phyloP scores from a whole-genome alignment of 768 basidiomycete species.

The Asterophora parasitica region DNA sequence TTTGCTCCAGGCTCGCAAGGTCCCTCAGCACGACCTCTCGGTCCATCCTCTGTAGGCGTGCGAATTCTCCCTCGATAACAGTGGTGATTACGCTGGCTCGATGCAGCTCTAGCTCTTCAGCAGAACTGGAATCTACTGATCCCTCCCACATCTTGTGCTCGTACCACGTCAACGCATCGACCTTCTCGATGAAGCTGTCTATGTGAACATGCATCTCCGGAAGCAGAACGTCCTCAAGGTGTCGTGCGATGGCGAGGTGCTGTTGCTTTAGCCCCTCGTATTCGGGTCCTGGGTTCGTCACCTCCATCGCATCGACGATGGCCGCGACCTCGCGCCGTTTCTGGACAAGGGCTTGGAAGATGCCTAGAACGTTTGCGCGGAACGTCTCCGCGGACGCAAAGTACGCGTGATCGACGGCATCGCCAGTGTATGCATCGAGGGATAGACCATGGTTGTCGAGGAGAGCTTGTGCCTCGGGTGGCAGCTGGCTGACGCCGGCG shows the following conservation, averaged over 20 bases:
- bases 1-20: neutral
- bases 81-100: neutral
- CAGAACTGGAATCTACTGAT: neutral
- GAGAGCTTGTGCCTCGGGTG: slow-evolving; percentile 1
- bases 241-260: neutral
- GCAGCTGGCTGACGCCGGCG: slow-evolving; percentile 1
- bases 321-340: slow-evolving; percentile 4
- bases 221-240: slow-evolving; percentile 1
- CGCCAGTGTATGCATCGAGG: neutral
- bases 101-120: neutral
- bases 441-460: neutral
- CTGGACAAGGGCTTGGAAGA: slow-evolving; percentile 3
- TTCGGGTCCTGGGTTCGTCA: neutral
- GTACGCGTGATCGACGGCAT: neutral
- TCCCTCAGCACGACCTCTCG: slow-evolving; percentile 1
- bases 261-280: slow-evolving; percentile 1
- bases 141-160: slow-evolving; percentile 4
- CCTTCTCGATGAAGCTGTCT: slow-evolving; percentile 4
- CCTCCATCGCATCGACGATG: neutral
- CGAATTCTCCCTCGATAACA: neutral
- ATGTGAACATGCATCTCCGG: slow-evolving; percentile 7
- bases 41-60: neutral
- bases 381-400: neutral
- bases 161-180: slow-evolving; percentile 9
- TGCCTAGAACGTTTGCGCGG: neutral